Evolutionary conservation across 2,329 filamentous ascomycete genomes (phyloP).

Genomic region (Pseudogymnoascus sp.): DNA sequence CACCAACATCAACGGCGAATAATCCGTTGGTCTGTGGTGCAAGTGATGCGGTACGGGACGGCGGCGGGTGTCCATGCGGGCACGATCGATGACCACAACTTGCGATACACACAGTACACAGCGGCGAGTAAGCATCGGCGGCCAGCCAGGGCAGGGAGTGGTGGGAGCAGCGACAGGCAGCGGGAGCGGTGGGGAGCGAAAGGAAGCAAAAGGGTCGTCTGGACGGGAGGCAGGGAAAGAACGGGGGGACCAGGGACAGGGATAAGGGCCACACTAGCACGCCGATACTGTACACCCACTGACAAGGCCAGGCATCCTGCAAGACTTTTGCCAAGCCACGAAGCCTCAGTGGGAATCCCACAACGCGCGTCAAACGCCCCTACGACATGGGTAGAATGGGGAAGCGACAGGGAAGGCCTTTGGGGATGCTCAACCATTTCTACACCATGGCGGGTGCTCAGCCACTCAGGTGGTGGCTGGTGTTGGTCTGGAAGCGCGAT

Average conservation of each 20-base stretch:
- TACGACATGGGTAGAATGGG: not conserved
- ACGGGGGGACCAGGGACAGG: not conserved
- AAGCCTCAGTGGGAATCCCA: not conserved
- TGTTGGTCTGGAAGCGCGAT: not conserved
- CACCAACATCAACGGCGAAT: not conserved
- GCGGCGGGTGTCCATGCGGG: not conserved
- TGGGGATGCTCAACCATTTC: too few species aligned
- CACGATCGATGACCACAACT: not conserved
- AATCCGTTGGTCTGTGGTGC: not conserved
- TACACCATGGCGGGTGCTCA: not conserved
- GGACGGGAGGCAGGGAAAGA: not conserved
- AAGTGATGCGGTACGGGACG: slow-evolving; percentile 1
- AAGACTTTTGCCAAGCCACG: not conserved
- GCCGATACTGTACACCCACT: not conserved
- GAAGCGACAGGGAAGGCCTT: too few species aligned
- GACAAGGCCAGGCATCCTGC: not conserved
- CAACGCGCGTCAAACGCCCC: not conserved
- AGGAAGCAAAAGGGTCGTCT: not conserved
- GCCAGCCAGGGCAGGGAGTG: not conserved
- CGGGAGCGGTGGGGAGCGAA: not conserved
- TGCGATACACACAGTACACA: not conserved
- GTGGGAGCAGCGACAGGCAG: not conserved
- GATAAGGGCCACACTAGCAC: not conserved
- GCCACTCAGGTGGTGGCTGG: slow-evolving; percentile 3
- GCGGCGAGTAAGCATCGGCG: not conserved